Conservation (phyloP, 306 rosid genomes). For the Albizia julibrissin region DNA sequence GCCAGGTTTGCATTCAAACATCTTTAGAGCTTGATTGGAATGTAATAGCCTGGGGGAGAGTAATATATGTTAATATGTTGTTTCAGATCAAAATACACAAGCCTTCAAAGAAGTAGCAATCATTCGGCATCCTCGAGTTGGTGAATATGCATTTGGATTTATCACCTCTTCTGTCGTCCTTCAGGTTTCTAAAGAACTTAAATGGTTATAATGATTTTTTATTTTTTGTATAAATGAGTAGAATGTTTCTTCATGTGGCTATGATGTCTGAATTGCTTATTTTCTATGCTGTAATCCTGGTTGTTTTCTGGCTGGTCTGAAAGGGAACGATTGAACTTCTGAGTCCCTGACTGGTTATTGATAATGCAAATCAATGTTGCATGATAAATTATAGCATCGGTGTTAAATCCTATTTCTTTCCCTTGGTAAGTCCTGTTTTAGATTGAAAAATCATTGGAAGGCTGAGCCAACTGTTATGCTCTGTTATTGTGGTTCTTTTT, state of each 20-base stretch:
- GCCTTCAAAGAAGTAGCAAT: slow-evolving; percentile 99
- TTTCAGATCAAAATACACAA: slow-evolving; percentile 83
- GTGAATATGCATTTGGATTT: slow-evolving; percentile 98
- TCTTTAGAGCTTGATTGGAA: background rate
- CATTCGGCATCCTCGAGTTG: slow-evolving; percentile 96
- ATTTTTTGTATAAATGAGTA: background rate
- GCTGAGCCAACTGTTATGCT: background rate
- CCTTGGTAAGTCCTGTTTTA: background rate
- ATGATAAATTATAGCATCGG: background rate
- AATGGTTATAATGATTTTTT: background rate
- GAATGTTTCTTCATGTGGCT: background rate
- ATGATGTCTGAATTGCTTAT: slow-evolving; percentile 4
- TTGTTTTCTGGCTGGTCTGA: slow-evolving; percentile 19
- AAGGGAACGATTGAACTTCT: background rate
- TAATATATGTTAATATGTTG: slow-evolving; percentile 18
- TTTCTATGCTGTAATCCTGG: background rate
- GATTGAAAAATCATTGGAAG: background rate
- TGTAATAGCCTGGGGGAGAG: slow-evolving; percentile 13
- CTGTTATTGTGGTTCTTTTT: background rate
- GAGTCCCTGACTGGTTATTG: background rate
- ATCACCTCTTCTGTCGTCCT: slow-evolving; percentile 87
- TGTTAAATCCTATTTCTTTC: background rate
- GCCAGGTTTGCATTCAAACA: slow-evolving; percentile 62
- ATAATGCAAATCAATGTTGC: background rate
- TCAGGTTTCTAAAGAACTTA: slow-evolving; percentile 58